Evolutionary conservation across 2,329 filamentous ascomycete species (phyloP), one percentile per base, ranked within the genome.

Genomic region (Clarireedia paspali): DNA sequence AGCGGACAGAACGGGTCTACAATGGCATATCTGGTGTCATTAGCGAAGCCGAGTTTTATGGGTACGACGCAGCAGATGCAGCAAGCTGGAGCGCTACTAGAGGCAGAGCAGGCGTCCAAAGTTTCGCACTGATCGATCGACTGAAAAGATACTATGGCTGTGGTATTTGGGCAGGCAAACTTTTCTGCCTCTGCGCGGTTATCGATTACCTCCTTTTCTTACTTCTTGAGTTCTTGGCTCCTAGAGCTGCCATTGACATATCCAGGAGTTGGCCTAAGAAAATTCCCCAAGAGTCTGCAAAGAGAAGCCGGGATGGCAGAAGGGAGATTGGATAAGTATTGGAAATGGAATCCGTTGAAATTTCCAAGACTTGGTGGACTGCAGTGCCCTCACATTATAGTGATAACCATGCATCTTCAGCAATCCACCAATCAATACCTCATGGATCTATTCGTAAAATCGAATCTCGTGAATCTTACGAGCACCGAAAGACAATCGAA

Each of bases 91-190:
- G 85, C 68, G 87, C 84, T 4, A 86, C 85, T 12, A 79, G 86
- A 60, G 85, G 84, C 44, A 77, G 85, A 34, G 78, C 81, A 5
- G 82, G 84, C 6, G 84, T 90, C 7, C 88, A 89, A 64, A 92
- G 89, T 65, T 95, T 96, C 68, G 89, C 92, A 5, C 80, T 99
- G 46, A 96, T 99, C 61, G 94, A 99, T 69, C 83, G 94, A 20
- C 74, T 99, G 20, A 99, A 99, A 73, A 78, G 94, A 57, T 99
- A 99, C 72, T 99, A 96, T 67, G 94, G 94, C 7, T 99, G 95
- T 68, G 94, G 94, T 36, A 92, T 97, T 50, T 99, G 94, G 94
- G 94, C 94, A 0, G 94, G 94, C 38, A 99, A 99, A 73, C 77
- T 99, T 7, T 99, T 99, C 67, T 96, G 94, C 66, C 76, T 99